Evolutionary conservation across 805 yeast species (phyloP).

Genomic region (Kodamaea jinghongensis): DNA sequence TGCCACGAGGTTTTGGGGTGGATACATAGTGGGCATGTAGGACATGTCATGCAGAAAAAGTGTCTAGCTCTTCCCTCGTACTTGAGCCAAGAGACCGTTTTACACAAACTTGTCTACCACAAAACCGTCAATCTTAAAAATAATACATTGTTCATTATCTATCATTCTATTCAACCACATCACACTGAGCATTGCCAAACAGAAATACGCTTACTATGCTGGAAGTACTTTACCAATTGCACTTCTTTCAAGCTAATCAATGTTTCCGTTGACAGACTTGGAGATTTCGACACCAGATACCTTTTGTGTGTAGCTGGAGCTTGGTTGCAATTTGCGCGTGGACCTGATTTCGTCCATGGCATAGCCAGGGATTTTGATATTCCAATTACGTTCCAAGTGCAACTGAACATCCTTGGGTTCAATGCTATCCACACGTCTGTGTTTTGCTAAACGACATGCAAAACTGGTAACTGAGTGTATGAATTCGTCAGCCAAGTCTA

Average conservation of each 20-base stretch:
- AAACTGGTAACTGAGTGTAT: conserved; percentile 86
- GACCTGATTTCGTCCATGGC: conserved; percentile 86
- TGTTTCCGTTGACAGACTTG: conserved; percentile 55
- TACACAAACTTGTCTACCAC: too few relatives aligned
- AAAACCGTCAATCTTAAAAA: too few relatives aligned
- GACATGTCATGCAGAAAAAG: too few relatives aligned
- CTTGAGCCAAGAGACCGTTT: too few relatives aligned
- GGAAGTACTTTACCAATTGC: too few relatives aligned
- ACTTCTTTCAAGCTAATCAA: conserved; percentile 13
- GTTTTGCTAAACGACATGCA: conserved; percentile 94
- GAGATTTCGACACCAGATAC: conserved; percentile 65
- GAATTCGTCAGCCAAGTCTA: conserved; percentile 95
- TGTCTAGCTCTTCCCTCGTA: too few relatives aligned
- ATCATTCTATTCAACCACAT: too few relatives aligned
- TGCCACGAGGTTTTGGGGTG: too few relatives aligned
- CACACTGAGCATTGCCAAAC: too few relatives aligned
- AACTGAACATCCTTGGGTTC: conserved; percentile 89
- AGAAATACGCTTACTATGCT: too few relatives aligned
- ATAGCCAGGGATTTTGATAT: conserved; percentile 90
- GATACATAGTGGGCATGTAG: too few relatives aligned
- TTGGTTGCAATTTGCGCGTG: conserved; percentile 70
- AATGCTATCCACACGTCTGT: conserved; percentile 80
- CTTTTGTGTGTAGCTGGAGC: conserved; percentile 60
- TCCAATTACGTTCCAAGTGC: conserved; percentile 92
- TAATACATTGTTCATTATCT: too few relatives aligned